Conservation (phyloP, 23 red algal species). For the Pyropia haitanensis region DNA sequence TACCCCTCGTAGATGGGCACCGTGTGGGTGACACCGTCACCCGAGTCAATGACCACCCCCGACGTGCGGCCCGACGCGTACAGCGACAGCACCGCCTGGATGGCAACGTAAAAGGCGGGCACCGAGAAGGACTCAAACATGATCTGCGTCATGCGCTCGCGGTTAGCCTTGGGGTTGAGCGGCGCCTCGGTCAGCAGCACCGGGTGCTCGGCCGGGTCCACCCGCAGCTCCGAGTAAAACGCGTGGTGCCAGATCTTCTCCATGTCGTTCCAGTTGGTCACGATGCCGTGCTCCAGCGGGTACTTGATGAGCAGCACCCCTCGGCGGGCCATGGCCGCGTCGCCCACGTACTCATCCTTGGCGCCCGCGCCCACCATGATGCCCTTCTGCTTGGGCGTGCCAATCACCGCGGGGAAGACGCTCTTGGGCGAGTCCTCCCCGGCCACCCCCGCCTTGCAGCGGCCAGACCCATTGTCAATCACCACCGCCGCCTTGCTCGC, state of each 20-base stretch:
- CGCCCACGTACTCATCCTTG: constrained; percentile 97
- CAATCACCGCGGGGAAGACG: constrained; percentile 94
- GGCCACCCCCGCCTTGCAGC: constrained; percentile 88
- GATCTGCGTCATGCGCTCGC: constrained; percentile 96
- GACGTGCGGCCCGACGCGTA: constrained; percentile 96
- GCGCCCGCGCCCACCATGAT: constrained; percentile 95
- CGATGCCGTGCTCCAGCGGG: constrained; percentile 98
- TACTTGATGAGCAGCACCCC: constrained; percentile 97
- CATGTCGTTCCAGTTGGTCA: constrained; percentile 99
- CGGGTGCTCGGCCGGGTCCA: constrained; percentile 91
- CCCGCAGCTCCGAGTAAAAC: constrained; percentile 88
- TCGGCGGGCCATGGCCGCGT: constrained; percentile 89
- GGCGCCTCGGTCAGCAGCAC: constrained; percentile 94
- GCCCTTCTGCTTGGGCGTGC: constrained; percentile 82
- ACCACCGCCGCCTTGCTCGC: constrained; percentile 65
- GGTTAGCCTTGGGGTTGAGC: constrained; percentile 90
- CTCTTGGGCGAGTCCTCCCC: constrained; percentile 93
- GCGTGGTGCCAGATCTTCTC: constrained; percentile 99
- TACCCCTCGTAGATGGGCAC: constrained; percentile 99
- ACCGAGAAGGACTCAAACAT: constrained; percentile 97
- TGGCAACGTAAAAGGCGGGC: constrained; percentile 97
- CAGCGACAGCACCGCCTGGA: constrained; percentile 96
- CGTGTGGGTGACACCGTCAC: constrained; percentile 99
- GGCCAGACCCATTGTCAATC: constrained; percentile 97
- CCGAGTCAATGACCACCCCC: constrained; percentile 94